A percentile compares a stretch with the other conserved stretches of the same genome.
These are phyloP conservation scores for Globisporangium yorkense DNA, from an alignment of 352 stramenopile genomes.

Conservation along the genomic window DNA sequence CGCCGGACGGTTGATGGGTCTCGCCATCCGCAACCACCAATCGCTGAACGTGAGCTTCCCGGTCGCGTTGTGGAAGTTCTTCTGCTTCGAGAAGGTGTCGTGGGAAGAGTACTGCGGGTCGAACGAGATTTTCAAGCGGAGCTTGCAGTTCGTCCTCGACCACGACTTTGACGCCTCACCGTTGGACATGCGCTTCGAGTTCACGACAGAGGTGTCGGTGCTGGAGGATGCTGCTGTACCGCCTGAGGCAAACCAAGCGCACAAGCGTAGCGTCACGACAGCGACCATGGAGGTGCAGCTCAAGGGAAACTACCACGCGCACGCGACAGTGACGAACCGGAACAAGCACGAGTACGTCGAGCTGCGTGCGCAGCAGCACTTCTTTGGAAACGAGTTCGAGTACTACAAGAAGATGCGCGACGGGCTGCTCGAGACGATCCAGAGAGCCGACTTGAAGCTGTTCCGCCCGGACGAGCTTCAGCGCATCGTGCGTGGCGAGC, in stretches of 20 bases:
- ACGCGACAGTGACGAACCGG: constrained; percentile 46
- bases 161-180: constrained; percentile 54
- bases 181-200: constrained; percentile 68
- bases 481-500: constrained; percentile 38
- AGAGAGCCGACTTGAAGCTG: constrained; percentile 41
- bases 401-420: constrained; percentile 61
- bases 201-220: constrained; percentile 38
- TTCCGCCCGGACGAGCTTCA: constrained; percentile 54
- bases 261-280: neutral
- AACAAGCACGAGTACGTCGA: constrained; percentile 69
- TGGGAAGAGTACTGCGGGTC: constrained; percentile 59
- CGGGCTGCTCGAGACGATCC: constrained; percentile 54
- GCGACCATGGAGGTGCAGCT: constrained; percentile 68
- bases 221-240: constrained; percentile 39
- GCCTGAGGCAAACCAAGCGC: neutral
- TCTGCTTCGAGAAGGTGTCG: constrained; percentile 32
- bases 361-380: constrained; percentile 51
- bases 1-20: constrained; percentile 49
- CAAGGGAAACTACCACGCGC: constrained; percentile 16
- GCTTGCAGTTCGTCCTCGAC: constrained; percentile 55
- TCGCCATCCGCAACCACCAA: constrained; percentile 70
- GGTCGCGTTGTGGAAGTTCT: constrained; percentile 67
- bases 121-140: constrained; percentile 54
- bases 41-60: constrained; percentile 52
- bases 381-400: constrained; percentile 49